These are phyloP conservation scores for Bidens hawaiensis DNA, from an alignment of 140 eudicot genomes.

Conservation along the genomic window DNA sequence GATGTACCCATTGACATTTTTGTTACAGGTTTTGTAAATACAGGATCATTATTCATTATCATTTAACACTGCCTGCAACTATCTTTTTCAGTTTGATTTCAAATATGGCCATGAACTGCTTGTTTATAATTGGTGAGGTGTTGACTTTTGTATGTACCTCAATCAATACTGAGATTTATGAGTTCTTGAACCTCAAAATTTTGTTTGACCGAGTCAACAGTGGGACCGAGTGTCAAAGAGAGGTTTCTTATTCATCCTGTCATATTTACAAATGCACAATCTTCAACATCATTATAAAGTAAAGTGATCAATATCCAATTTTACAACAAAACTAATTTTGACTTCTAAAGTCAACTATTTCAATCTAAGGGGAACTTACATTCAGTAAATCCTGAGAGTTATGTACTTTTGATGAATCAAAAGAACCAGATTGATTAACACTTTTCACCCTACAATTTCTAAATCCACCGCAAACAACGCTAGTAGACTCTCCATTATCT, in stretches of 20 bases:
- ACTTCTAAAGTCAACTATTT: no score
- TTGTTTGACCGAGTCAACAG: constrained; percentile 27
- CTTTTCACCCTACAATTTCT: constrained; percentile 23
- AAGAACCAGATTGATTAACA: constrained; percentile 26
- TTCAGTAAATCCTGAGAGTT: constrained; percentile 32
- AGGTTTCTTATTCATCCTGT: constrained; percentile 19
- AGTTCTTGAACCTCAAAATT: constrained; percentile 16
- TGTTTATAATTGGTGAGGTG: no score
- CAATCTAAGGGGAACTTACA: constrained; percentile 37
- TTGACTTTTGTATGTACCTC: constrained; percentile 32
- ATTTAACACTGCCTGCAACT: not conserved
- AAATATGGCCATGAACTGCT: no score
- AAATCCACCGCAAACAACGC: constrained; percentile 20
- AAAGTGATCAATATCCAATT: not conserved
- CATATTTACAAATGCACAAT: constrained; percentile 4
- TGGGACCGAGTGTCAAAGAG: constrained; percentile 21
- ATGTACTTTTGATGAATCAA: constrained; percentile 39
- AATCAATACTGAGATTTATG: constrained; percentile 33
- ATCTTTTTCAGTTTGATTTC: constrained; percentile 7
- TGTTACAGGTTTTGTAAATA: constrained; percentile 12
- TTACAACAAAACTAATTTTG: not conserved
- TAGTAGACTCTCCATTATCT: constrained; percentile 24
- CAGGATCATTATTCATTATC: constrained; percentile 9
- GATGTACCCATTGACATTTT: not conserved
- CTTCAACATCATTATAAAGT: not conserved